phyloP scores from a whole-genome alignment of 2,329 filamentous ascomycete genomes.

The Pezicula carpinea region DNA sequence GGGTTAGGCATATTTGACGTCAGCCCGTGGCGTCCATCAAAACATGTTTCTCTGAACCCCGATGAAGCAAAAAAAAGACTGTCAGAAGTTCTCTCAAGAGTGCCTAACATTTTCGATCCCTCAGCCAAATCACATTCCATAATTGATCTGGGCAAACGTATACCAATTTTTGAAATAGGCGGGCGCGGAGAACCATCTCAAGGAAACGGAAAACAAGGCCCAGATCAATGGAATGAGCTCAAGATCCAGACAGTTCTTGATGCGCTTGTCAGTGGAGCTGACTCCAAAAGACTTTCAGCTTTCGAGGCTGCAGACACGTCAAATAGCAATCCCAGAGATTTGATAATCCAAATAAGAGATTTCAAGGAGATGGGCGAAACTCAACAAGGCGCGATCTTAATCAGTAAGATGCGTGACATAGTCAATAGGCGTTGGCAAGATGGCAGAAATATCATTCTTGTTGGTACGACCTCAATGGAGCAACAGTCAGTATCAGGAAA shows the following conservation, averaged over 20 bases:
- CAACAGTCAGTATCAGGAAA: conserved; percentile 37
- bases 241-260: conserved; percentile 56
- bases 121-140: too few species aligned
- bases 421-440: conserved; percentile 68
- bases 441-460: conserved; percentile 67
- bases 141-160: not conserved
- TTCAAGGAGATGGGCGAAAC: conserved; percentile 72
- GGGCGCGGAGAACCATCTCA: too few species aligned
- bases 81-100: not conserved
- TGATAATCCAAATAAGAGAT: conserved; percentile 77
- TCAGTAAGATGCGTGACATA: conserved; percentile 64
- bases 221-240: conserved; percentile 53
- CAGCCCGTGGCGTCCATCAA: not conserved
- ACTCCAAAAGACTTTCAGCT: conserved; percentile 25
- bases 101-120: not conserved
- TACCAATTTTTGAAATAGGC: not conserved
- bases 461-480: conserved; percentile 69
- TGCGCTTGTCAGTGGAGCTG: conserved; percentile 46
- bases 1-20: not conserved
- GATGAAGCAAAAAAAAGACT: not conserved
- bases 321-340: conserved; percentile 29
- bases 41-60: not conserved
- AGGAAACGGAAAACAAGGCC: not conserved
- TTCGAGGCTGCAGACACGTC: conserved; percentile 16
- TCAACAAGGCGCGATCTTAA: conserved; percentile 62